phyloP scores from a whole-genome alignment of 2,329 filamentous ascomycete genomes.

The Alternaria dauci region DNA sequence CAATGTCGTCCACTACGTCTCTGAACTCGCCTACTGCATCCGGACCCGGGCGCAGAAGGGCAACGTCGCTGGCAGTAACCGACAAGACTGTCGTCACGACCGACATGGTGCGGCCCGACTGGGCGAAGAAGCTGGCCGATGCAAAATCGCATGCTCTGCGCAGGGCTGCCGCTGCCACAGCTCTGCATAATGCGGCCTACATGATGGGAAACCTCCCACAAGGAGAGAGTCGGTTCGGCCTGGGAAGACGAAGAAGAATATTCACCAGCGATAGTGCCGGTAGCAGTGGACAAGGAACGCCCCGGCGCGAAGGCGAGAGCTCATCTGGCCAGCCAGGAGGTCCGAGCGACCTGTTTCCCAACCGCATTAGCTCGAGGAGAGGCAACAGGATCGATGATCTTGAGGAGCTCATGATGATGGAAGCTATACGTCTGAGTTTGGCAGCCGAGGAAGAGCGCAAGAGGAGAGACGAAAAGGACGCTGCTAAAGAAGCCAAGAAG shows the following conservation, averaged over 20 bases:
- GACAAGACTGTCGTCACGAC: slow-evolving; percentile 90
- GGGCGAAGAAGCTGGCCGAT: slow-evolving; percentile 86
- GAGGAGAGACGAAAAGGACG: slow-evolving; percentile 81
- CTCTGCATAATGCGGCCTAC: slow-evolving; percentile 93
- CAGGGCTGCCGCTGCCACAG: slow-evolving; percentile 89
- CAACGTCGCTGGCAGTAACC: slow-evolving; percentile 78
- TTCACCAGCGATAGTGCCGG: slow-evolving; percentile 58
- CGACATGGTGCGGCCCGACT: slow-evolving; percentile 90
- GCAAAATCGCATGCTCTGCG: slow-evolving; percentile 86
- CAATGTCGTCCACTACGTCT: slow-evolving; percentile 88
- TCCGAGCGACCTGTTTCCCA: slow-evolving; percentile 49
- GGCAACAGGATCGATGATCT: slow-evolving; percentile 79
- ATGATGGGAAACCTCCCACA: slow-evolving; percentile 71
- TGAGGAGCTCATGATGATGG: slow-evolving; percentile 98
- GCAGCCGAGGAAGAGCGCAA: slow-evolving; percentile 93
- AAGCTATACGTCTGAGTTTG: slow-evolving; percentile 90
- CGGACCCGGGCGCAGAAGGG: slow-evolving; percentile 62
- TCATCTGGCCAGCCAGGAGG: slow-evolving; percentile 44
- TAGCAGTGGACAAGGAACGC: slow-evolving; percentile 57
- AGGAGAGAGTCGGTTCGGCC: slow-evolving; percentile 60
- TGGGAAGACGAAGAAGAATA: slow-evolving; percentile 59
- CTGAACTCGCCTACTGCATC: slow-evolving; percentile 66
- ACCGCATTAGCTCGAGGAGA: slow-evolving; percentile 62
- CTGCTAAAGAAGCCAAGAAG: slow-evolving; percentile 83
- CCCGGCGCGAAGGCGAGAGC: slow-evolving; percentile 48